A percentile compares a stretch with the other conserved stretches of the same genome.
phyloP scores from a whole-genome alignment of 768 basidiomycete species.

The Lentinula raphanica region DNA sequence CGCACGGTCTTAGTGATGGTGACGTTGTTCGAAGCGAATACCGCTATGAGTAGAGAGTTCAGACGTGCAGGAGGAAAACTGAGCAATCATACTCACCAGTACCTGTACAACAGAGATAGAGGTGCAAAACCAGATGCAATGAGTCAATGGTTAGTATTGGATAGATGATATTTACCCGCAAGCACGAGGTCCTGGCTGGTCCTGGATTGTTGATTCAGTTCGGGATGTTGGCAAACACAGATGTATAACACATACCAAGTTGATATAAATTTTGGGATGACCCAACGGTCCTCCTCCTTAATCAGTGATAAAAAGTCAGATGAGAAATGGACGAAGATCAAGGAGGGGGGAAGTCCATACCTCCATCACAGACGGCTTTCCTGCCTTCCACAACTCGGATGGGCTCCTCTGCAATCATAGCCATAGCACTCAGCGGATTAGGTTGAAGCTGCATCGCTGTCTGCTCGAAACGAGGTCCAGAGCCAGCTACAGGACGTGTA shows the following conservation, averaged over 20 bases:
- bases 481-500: constrained; percentile 52
- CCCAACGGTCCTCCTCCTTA: constrained; percentile 86
- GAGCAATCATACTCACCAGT: constrained; percentile 27
- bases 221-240: not conserved
- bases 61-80: constrained; percentile 1
- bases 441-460: constrained; percentile 85
- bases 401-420: constrained; percentile 81
- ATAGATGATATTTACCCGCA: constrained; percentile 75
- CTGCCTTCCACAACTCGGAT: constrained; percentile 75
- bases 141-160: no score
- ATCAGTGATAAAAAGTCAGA: no score
- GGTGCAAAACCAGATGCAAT: no score
- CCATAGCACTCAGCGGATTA: constrained; percentile 85
- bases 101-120: constrained; percentile 28
- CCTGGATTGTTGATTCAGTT: constrained; percentile 39
- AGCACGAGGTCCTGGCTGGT: constrained; percentile 79
- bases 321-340: no score
- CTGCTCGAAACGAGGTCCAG: constrained; percentile 89
- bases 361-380: constrained; percentile 92
- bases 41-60: constrained; percentile 48
- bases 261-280: constrained; percentile 95
- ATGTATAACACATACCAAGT: constrained; percentile 57
- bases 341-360: constrained; percentile 40
- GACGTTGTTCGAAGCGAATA: constrained; percentile 83
- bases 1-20: constrained; percentile 52